phyloP scores from a whole-genome alignment of 169 alveolate species.

The Amoebophrya sp. region DNA sequence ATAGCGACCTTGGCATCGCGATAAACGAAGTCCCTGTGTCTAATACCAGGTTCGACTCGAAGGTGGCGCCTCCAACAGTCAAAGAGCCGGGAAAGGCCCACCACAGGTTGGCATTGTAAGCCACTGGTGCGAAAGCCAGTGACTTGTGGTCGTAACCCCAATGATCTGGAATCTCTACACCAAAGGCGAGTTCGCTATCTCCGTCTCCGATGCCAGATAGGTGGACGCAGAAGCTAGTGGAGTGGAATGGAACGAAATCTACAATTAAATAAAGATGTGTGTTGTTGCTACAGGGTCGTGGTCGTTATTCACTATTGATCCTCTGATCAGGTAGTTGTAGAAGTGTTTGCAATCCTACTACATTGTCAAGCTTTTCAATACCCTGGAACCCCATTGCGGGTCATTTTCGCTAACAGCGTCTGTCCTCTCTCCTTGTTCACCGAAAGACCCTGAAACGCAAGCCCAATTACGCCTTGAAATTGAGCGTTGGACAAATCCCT shows the following conservation, averaged over 20 bases:
- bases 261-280: no score
- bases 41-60: not conserved
- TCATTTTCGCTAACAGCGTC: not conserved
- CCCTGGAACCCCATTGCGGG: not conserved
- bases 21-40: not conserved
- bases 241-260: no score
- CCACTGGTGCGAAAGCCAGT: not conserved
- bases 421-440: not conserved
- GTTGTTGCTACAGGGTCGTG: no score
- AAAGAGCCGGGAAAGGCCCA: constrained; percentile 1
- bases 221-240: not conserved
- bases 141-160: not conserved
- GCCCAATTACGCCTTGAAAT: not conserved
- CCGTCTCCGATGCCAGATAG: not conserved
- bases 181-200: not conserved
- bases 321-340: no score
- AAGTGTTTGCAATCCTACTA: no score
- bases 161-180: not conserved
- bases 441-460: not conserved
- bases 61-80: not conserved
- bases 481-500: not conserved
- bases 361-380: no score
- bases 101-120: not conserved
- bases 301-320: no score
- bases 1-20: constrained; percentile 15